These are phyloP conservation scores for Fraxinus cuspidata DNA, from an alignment of 257 asterid species.

Conservation along the genomic window DNA sequence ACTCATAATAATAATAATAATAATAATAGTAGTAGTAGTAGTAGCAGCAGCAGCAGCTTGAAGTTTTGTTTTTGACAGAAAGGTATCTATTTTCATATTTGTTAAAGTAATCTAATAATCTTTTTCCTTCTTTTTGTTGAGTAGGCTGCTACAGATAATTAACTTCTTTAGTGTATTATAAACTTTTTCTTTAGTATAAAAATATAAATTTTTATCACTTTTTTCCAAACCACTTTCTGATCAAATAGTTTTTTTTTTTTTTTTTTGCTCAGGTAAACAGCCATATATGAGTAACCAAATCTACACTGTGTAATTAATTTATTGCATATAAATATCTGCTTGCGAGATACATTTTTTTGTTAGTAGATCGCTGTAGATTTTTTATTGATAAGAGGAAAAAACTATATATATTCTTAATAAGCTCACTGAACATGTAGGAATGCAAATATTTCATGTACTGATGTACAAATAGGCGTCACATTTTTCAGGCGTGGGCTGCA, in stretches of 20 bases:
- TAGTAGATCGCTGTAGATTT: neutral
- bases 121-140: neutral
- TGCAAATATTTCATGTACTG: too few species aligned
- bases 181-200: neutral
- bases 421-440: too few species aligned
- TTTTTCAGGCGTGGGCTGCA: neutral
- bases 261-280: neutral
- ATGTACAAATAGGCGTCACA: neutral
- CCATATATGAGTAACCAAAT: neutral
- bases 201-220: neutral
- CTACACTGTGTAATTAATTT: neutral
- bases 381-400: neutral
- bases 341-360: neutral
- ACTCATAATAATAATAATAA: too few species aligned
- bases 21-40: too few species aligned
- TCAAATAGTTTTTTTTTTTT: neutral
- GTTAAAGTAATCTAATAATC: neutral
- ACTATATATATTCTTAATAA: too few species aligned
- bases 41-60: neutral
- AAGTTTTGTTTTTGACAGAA: neutral
- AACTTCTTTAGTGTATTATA: neutral
- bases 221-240: neutral
- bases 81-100: neutral
- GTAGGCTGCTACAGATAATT: neutral
- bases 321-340: neutral